These are phyloP conservation scores for Ogataea thermomethanolica DNA, from an alignment of 805 yeast species.

Conservation along the genomic window DNA sequence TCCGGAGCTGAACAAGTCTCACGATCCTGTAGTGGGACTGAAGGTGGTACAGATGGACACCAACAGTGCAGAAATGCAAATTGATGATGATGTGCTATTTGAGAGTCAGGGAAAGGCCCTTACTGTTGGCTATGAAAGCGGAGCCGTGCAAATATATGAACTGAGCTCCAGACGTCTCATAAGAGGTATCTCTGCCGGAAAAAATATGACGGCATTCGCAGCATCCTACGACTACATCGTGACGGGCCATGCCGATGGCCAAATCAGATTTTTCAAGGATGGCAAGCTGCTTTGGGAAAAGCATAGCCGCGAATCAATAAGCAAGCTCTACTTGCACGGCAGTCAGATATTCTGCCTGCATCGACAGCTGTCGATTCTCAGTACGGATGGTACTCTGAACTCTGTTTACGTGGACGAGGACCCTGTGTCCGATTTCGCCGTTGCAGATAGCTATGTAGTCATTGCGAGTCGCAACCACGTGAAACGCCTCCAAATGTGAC, in stretches of 20 bases:
- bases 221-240: constrained; percentile 3
- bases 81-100: constrained; percentile 34
- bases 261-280: not conserved
- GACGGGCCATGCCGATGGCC: constrained; percentile 23
- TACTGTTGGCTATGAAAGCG: constrained; percentile 42
- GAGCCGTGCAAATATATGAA: constrained; percentile 43
- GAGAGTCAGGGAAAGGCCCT: constrained; percentile 46
- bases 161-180: constrained; percentile 23
- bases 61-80: not conserved
- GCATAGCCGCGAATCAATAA: not conserved
- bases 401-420: not conserved
- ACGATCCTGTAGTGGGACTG: constrained; percentile 35
- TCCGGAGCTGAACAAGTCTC: constrained; percentile 31
- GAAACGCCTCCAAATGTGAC: not conserved
- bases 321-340: not conserved
- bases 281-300: not conserved
- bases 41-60: constrained; percentile 15
- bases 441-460: not conserved
- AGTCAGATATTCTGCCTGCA: not conserved
- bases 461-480: not conserved
- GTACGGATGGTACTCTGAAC: not conserved
- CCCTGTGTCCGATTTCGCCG: not conserved
- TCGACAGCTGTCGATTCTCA: not conserved
- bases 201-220: constrained; percentile 11
- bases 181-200: constrained; percentile 22